These are phyloP conservation scores for Monosporascus sp. DNA, from an alignment of 2,329 filamentous ascomycete genomes.

Conservation along the genomic window DNA sequence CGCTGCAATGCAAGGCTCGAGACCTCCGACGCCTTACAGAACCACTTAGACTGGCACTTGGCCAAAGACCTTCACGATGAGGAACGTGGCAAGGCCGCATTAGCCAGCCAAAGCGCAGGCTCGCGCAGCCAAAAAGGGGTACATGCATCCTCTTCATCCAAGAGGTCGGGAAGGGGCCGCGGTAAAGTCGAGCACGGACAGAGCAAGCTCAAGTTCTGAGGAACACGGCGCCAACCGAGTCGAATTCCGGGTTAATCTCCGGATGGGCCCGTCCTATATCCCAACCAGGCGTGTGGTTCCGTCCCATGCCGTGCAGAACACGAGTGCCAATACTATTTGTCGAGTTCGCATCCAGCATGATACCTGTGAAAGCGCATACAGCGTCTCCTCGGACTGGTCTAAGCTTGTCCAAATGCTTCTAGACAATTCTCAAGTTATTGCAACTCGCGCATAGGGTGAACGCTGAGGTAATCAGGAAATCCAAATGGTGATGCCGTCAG, in stretches of 20 bases:
- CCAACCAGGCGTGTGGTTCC: not conserved
- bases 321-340: not conserved
- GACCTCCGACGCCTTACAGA: slow-evolving; percentile 55
- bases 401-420: not conserved
- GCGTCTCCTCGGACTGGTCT: not conserved
- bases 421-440: not conserved
- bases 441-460: not conserved
- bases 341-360: too few species aligned
- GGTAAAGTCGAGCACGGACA: slow-evolving; percentile 53
- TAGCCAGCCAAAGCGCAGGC: slow-evolving; percentile 33
- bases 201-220: slow-evolving; percentile 56
- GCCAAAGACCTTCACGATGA: slow-evolving; percentile 75
- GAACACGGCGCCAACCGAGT: slow-evolving; percentile 19
- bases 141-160: slow-evolving; percentile 34
- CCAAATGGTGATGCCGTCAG: not conserved
- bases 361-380: not conserved
- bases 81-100: slow-evolving; percentile 47
- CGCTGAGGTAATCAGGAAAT: not conserved
- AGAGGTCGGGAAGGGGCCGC: slow-evolving; percentile 29
- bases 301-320: not conserved
- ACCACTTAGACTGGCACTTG: slow-evolving; percentile 92
- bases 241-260: not conserved
- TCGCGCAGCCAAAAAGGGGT: slow-evolving; percentile 29
- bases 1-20: slow-evolving; percentile 62
- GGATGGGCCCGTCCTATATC: not conserved